These are phyloP conservation scores for Silene conica DNA, from an alignment of 148 eudicot genomes.

Conservation along the genomic window DNA sequence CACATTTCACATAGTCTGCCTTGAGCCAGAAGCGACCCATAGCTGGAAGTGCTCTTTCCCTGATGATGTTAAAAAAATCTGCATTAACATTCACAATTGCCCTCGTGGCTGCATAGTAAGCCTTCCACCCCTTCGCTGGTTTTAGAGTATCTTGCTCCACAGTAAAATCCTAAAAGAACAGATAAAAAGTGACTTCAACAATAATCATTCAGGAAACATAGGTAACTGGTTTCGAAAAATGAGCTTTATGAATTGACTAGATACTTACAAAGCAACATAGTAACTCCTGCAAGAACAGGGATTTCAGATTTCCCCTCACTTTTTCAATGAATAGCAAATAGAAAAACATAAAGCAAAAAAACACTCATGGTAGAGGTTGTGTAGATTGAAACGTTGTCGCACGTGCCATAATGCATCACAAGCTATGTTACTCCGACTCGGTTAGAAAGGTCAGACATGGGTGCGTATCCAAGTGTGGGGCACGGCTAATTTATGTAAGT, in stretches of 20 bases:
- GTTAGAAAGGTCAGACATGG: too few relatives aligned
- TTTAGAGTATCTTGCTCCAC: constrained; percentile 70
- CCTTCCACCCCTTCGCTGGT: constrained; percentile 96
- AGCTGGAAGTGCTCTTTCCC: constrained; percentile 68
- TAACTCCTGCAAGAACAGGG: not conserved
- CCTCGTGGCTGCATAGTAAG: constrained; percentile 96
- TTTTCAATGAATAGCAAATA: not conserved
- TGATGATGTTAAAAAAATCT: constrained; percentile 73
- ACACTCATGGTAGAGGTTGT: not conserved
- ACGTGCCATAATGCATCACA: not conserved
- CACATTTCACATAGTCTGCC: constrained; percentile 90
- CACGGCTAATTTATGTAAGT: too few relatives aligned
- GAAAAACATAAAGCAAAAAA: not conserved
- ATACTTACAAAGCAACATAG: not conserved
- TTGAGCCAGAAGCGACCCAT: constrained; percentile 93
- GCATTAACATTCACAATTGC: constrained; percentile 74
- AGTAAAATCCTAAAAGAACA: constrained; percentile 70
- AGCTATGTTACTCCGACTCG: too few relatives aligned
- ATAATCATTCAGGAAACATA: constrained; percentile 1
- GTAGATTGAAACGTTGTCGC: not conserved
- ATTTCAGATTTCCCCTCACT: not conserved
- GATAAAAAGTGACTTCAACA: constrained; percentile 7
- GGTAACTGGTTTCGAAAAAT: not conserved
- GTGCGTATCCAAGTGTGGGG: too few relatives aligned
- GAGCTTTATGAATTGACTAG: not conserved